Base-by-base conservation (phyloP, 208 protist species). In the Crithidia acanthocephali region DNA sequence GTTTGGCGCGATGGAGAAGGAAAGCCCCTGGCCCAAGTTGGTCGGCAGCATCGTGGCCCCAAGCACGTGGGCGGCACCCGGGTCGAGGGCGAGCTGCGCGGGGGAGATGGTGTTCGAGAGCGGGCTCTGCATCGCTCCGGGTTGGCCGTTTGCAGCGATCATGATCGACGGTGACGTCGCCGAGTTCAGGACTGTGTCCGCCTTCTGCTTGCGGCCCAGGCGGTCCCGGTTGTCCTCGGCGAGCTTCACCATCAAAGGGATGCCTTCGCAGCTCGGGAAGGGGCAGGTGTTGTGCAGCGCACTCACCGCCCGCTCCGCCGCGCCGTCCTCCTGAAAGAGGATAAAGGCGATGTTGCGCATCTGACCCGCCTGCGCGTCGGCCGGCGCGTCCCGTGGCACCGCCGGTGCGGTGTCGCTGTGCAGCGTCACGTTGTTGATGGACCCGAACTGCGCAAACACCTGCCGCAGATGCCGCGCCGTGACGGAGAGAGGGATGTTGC, bases 331-430 rank as follows among this genome's bases (percentile, higher is more conserved):
- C 30, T 72, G 50, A 51, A 87, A 95, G 15, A 87, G 58, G 18
- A 95, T 76, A 59, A 95, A 95, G 57, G 90, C 90, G 51, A 95
- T 95, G 74, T 84, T 85, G 56, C 90, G 87, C 66, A 50, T 62
- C 42, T 73, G 67, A 11, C 22, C 33, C 7, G 48, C 32, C 55
- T 67, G 48, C 27, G 51, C 22, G 58, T 37, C 45, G 27, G 52
- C 22, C 50, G 65, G 60, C 37, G 64, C 59, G 57, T 74, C 59
- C 1, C 59, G 59, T 45, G 35, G 23, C 48, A 58, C 52, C 13
- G 61, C 69, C 7, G 84, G 80, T 25, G 84, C 75, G 1, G 91
- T 95, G 64, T 95, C 88, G 47, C 79, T 80, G 66, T 92, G 87
- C 40, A 95, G 35, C 27, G 85, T 83, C 5, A 94, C 79, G 55